Evolutionary conservation across 2,329 filamentous ascomycete genomes (phyloP), one percentile per base, ranked within the genome.

Genomic region (Claviceps sp.): DNA sequence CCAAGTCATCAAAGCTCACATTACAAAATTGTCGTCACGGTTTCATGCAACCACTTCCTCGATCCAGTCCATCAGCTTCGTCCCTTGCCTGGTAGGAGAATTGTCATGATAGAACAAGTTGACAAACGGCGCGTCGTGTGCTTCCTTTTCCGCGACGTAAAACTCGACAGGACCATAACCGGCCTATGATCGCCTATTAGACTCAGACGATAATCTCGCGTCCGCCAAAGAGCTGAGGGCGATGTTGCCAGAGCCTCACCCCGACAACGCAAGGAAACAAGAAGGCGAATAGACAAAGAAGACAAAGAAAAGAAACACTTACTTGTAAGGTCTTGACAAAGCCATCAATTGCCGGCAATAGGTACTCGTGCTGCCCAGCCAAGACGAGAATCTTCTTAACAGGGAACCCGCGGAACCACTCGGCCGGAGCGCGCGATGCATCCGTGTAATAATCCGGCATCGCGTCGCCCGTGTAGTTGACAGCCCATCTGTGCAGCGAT

Each of bases 1-100:
- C 26, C 26, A 29, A 29, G 26, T 29, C 8, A 29, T 39, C 4
- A 39, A 16, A 7, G 5, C 16, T 16, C 38, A 9, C 16, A n/a
- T 39, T 9, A 6, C n/a, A 39, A 3, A n/a, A 8, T 2, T 40
- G 8, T n/a, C n/a, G 26, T 29, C 8, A 29, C 8, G 26, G 8
- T 43, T 0, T 48, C 20, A 45, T 14, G 39, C 38, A 22, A 53
- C 8, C 8, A 54, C 16, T 8, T 53, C 55, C 36, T 47, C 46
- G 42, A 58, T 39, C 57, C 57, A 59, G 7, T 48, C 38, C 45
- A 57, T 54, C 16, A 59, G 45, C 52, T 52, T 58, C 52, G 54
- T 54, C 1, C 56, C 57, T 45, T 59, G 57, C 16, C 53, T 47
- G 2, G 56, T 59, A 43, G 58, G 56, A 11, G 45, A 49, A 11